Conservation (phyloP, 1,284 basidiomycete genomes). For the Exsudoporus floridanus region DNA sequence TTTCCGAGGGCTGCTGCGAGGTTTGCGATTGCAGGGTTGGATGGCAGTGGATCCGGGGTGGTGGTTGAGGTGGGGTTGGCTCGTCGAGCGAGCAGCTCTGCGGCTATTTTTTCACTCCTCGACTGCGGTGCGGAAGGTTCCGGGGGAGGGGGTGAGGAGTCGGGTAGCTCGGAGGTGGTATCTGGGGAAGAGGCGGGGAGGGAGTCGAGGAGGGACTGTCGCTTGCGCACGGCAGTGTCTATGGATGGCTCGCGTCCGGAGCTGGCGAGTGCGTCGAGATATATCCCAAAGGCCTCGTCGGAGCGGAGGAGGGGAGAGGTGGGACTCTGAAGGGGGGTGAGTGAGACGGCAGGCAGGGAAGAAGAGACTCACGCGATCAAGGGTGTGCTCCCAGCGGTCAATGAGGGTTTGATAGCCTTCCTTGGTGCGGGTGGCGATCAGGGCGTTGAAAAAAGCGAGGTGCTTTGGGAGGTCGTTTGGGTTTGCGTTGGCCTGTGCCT, state of each 20-base stretch:
- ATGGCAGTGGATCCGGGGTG: constrained; percentile 17
- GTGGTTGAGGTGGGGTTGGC: constrained; percentile 20
- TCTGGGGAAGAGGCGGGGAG: constrained; percentile 19
- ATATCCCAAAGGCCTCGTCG: constrained; percentile 68
- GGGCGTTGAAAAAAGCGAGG: constrained; percentile 64
- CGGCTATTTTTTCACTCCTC: constrained; percentile 55
- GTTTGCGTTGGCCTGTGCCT: constrained; percentile 71
- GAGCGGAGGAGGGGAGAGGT: constrained; percentile 65
- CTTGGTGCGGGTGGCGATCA: constrained; percentile 60
- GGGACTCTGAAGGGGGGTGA: constrained; percentile 48
- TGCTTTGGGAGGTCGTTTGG: constrained; percentile 69
- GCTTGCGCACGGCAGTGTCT: constrained; percentile 58
- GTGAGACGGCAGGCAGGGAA: neutral
- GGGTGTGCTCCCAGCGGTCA: constrained; percentile 76
- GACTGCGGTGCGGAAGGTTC: constrained; percentile 26
- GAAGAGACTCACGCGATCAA: constrained; percentile 65
- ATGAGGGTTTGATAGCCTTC: constrained; percentile 70
- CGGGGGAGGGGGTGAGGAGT: constrained; percentile 29
- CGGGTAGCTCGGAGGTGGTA: constrained; percentile 14
- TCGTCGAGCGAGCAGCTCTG: constrained; percentile 50
- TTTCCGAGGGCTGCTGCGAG: constrained; percentile 42
- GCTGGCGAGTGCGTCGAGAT: constrained; percentile 65
- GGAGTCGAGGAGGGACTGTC: constrained; percentile 60
- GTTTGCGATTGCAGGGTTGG: constrained; percentile 42
- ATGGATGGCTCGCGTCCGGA: constrained; percentile 59